Conservation (phyloP, 768 basidiomycete genomes). For the Lactarius evosmus region DNA sequence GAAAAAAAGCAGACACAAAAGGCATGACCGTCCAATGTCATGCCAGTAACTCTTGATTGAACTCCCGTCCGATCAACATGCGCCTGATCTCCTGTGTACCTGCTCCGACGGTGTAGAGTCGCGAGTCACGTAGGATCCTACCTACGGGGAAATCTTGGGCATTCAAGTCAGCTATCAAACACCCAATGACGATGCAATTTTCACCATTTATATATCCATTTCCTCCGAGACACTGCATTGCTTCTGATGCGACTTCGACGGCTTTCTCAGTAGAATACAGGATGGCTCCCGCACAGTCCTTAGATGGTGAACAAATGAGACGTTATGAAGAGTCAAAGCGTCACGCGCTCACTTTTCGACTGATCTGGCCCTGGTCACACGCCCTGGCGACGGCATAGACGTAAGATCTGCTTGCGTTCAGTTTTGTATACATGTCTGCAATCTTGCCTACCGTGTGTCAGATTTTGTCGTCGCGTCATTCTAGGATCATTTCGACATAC, state of each 20-base stretch:
- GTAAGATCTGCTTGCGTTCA: conserved; percentile 84
- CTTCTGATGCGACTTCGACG: conserved; percentile 86
- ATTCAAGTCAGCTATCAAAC: neutral
- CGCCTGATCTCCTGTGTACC: conserved; percentile 94
- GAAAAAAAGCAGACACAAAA: neutral
- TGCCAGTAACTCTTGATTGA: conserved; percentile 61
- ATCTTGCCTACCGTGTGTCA: conserved; percentile 54
- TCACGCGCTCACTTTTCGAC: conserved; percentile 58
- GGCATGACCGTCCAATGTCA: neutral
- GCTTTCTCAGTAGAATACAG: conserved; percentile 90
- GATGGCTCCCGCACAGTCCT: conserved; percentile 96
- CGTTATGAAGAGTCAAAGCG: neutral
- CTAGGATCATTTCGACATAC: conserved; percentile 38
- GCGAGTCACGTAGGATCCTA: conserved; percentile 80
- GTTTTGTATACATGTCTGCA: conserved; percentile 92
- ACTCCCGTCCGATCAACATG: conserved; percentile 92
- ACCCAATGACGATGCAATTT: neutral
- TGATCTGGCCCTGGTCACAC: conserved; percentile 76
- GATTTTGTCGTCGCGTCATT: conserved; percentile 25
- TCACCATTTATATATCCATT: conserved; percentile 94
- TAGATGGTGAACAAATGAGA: neutral
- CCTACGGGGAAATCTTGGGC: conserved; percentile 84
- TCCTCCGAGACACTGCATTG: conserved; percentile 91
- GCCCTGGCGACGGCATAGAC: conserved; percentile 91
- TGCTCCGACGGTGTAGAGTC: conserved; percentile 92